Conservation (phyloP, 176 grass and related monocot genomes). For the Paspalum notatum region DNA sequence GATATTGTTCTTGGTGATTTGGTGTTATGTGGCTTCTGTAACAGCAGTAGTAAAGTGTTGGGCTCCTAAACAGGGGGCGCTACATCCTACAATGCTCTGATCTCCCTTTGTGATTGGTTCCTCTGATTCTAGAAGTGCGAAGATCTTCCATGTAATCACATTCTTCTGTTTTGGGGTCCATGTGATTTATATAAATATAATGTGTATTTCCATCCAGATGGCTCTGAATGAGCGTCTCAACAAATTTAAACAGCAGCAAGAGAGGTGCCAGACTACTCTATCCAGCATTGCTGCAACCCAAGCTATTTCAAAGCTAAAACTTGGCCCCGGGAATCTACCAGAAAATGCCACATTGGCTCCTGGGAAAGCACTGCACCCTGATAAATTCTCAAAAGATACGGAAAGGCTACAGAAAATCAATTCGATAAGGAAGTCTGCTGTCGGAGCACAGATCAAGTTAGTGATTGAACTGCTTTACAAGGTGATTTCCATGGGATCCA, state of each 20-base stretch:
- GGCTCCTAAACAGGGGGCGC: too few species aligned
- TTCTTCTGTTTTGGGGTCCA: background rate
- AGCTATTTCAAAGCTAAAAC: slow-evolving; percentile 38
- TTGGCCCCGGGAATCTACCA: slow-evolving; percentile 39
- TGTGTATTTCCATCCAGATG: slow-evolving; percentile 38
- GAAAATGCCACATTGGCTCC: slow-evolving; percentile 35
- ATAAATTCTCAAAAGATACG: slow-evolving; percentile 86
- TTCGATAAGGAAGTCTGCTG: slow-evolving; percentile 68
- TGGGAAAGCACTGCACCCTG: slow-evolving; percentile 39
- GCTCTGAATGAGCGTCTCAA: slow-evolving; percentile 65
- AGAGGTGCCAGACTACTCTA: slow-evolving; percentile 73
- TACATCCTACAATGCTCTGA: background rate
- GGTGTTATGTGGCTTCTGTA: background rate
- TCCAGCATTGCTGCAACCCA: slow-evolving; percentile 56
- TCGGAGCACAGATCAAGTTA: slow-evolving; percentile 70
- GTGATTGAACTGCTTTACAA: slow-evolving; percentile 75
- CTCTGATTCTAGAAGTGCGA: background rate
- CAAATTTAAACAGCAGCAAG: slow-evolving; percentile 80
- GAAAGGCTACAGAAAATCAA: slow-evolving; percentile 78
- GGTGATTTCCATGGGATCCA: slow-evolving; percentile 43
- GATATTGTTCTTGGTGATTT: background rate
- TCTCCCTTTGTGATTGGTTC: background rate
- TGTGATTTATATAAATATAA: background rate
- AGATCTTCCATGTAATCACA: background rate
- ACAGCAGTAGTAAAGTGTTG: background rate